Evolutionary conservation across 2,329 filamentous ascomycete genomes (phyloP), one percentile per base, ranked within the genome.

Genomic region (Zasmidium cellare): DNA sequence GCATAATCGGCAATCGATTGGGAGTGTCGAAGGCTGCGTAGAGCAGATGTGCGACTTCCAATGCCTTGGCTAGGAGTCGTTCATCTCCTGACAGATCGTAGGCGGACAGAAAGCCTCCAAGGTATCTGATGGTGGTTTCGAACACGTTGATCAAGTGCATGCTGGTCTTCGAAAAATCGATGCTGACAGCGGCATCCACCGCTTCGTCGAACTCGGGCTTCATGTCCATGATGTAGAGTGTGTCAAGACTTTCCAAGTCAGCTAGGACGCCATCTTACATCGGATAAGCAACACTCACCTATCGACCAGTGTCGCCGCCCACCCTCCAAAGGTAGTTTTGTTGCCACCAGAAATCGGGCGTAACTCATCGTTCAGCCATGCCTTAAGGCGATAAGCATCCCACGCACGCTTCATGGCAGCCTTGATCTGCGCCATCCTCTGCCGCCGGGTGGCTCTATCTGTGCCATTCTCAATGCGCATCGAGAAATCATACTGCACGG

Each of bases 291-390:
- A 3, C 11, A 41, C 35, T n/a, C 35, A 41, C 35, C 35, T 41
- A 76, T 96, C 91, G 16, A 96, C 89, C 58, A 96, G 74, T 0
- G 91, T 94, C n/a, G 91, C 91, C 20, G 89, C 89, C 91, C 91
- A 96, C 48, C 89, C 90, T 69, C 91, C 93, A 72, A 96, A 97
- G 0, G 91, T 89, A 69, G 96, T 90, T 24, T 85, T 84, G 62
- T 80, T 85, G 19, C 76, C 78, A 53, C 86, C 86, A 18, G 84
- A 83, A 16, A 71, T 41, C 1, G 93, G 93, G 20, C 77, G 81
- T 9, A 97, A 75, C 75, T 97, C 93, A 70, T 97, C 93, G 66
- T 96, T 90, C 61, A 87, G 83, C 86, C 91, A 93, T 9, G 92
- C 92, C 67, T 87, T 82, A 61, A 84, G 80, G 70, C 84, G 89